Evolutionary conservation across 345 rosid genomes (phyloP), one percentile per base, ranked within the genome.

Genomic region (Aquilaria sinensis): DNA sequence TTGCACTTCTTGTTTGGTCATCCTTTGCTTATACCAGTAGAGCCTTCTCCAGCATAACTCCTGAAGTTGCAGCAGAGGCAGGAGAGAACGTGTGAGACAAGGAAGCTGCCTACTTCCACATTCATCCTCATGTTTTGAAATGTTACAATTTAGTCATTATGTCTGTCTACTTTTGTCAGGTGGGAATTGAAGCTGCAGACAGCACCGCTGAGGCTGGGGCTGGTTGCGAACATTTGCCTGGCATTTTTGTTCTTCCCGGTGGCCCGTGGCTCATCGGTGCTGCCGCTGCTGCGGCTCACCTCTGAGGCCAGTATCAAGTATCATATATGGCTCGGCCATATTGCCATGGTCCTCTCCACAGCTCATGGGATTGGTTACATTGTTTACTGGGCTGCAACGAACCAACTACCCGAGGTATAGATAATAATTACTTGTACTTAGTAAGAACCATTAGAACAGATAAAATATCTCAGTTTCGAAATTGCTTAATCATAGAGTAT

Each of bases 231-330:
- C 70, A 72, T 70, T 13, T 82, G 90, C 32, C 81, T 84, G 88
- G 86, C 90, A n/a, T 82, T 87, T 72, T 78, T 87, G 47, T 84
- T 87, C 72, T 80, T 84, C 63, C 94, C 94, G 0, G 83, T 87
- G 30, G 74, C 90, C 16, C 56, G 94, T 70, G 79, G 79, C 9
- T 87, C 94, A 10, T 77, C 94, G 53, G 60, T 87, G 54, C 65
- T 87, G 62, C 80, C 79, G 54, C 77, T 87, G 4, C 41, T 82
- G 1, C 86, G 94, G 51, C 78, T 87, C 14, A 80, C 83, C 15
- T 82, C 86, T 0, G 94, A 87, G 75, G 80, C 88, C 1, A 82
- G 83, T 60, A 87, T 84, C 74, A 82, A 82, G 74, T 87, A 84
- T 62, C 90, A 87, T 56, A 84, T 84, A 12, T 84, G 90, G 94